Evolutionary conservation across 768 basidiomycete species (phyloP).

Genomic region (Mrakia gelida): DNA sequence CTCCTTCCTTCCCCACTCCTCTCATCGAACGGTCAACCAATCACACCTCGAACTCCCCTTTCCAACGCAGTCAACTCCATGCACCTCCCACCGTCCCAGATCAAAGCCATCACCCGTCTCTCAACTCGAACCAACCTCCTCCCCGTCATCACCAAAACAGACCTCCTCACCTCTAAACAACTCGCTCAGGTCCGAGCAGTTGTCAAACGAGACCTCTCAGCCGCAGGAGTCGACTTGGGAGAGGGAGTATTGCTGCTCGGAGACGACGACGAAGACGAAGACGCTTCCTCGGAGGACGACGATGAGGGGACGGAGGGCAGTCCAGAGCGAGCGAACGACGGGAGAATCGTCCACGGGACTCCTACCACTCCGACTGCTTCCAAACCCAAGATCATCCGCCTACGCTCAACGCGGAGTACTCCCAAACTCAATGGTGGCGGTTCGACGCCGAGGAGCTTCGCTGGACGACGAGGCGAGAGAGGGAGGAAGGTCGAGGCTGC

Average conservation of each 20-base stretch:
- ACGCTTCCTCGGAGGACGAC: neutral
- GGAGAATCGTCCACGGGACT: neutral
- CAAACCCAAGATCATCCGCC: neutral
- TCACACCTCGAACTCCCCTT: neutral
- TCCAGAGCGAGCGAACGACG: neutral
- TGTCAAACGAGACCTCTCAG: slow-evolving; percentile 59
- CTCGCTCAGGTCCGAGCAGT: slow-evolving; percentile 66
- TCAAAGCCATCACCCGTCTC: slow-evolving; percentile 71
- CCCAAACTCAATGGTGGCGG: neutral
- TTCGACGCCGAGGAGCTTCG: too few relatives aligned
- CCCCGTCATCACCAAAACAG: slow-evolving; percentile 72
- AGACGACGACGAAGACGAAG: neutral
- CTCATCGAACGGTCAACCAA: neutral
- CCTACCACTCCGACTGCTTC: neutral
- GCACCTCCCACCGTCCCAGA: slow-evolving; percentile 60
- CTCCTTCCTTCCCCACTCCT: neutral
- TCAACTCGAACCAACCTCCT: slow-evolving; percentile 71
- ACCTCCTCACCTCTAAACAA: slow-evolving; percentile 76
- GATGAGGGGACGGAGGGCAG: neutral
- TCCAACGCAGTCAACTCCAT: slow-evolving; percentile 52
- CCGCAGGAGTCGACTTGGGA: slow-evolving; percentile 46
- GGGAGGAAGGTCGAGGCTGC: neutral
- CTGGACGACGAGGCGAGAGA: neutral
- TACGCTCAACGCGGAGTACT: slow-evolving; percentile 1
- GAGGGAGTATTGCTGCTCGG: neutral